Evolutionary conservation across 169 alveolate genomes (phyloP).

Genomic region (Eimeria praecox): DNA sequence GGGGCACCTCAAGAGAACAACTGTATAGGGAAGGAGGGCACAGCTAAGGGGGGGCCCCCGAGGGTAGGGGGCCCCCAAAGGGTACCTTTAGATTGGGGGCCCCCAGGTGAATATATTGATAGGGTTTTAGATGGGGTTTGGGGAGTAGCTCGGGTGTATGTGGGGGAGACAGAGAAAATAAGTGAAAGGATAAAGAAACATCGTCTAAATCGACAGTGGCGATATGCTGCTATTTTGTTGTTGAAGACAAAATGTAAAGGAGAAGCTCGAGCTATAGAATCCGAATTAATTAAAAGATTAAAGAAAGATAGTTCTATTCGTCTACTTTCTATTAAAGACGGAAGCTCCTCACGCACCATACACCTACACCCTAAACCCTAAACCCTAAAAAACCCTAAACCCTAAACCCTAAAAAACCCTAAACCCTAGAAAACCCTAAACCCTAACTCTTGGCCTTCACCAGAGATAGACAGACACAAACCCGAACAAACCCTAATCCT

Average conservation of each 20-base stretch:
- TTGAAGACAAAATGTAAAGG: constrained; percentile 1
- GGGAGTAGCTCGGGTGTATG: constrained; percentile 35
- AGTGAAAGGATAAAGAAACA: constrained; percentile 5
- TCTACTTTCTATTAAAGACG: constrained; percentile 23
- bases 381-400: too few relatives aligned
- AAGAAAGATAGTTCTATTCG: not conserved
- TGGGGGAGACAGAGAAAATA: constrained; percentile 37
- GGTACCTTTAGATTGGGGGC: not conserved
- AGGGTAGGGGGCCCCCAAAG: not conserved
- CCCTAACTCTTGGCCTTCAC: not conserved
- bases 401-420: too few relatives aligned
- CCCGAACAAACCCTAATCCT: too few relatives aligned
- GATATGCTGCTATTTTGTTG: not conserved
- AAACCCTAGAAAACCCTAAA: too few relatives aligned
- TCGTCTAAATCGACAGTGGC: constrained; percentile 3
- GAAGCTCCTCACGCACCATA: not conserved
- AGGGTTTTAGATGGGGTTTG: too few relatives aligned
- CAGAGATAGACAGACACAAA: not conserved
- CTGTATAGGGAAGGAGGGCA: too few relatives aligned
- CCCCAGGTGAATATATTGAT: not conserved
- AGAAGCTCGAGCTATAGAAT: constrained; percentile 3
- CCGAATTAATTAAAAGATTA: not conserved
- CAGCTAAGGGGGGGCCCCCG: not conserved
- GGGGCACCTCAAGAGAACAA: constrained; percentile 19
- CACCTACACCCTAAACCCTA: not conserved